Base-by-base conservation (phyloP, 176 grass and related monocot genomes). In the Puya raimondii region DNA sequence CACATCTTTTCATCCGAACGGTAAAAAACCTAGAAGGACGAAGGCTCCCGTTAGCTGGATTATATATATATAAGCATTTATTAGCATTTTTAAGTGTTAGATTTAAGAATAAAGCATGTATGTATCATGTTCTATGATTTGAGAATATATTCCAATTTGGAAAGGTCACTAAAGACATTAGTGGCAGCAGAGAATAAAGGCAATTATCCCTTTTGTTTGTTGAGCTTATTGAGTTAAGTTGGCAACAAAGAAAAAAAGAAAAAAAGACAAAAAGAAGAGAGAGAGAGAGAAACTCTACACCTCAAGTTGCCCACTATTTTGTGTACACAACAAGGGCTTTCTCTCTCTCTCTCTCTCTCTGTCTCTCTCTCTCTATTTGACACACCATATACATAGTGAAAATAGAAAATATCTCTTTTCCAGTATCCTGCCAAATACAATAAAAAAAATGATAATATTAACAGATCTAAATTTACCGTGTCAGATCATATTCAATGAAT, bases 71-170 rank as follows among this genome's bases (percentile, higher is more conserved):
- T 33, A 42, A 26, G 25, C 5, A 33, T 33, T 5, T 42, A 42
- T 42, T 42, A 42, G 33, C 33, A 42, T 42, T 42, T 42, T 42
- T 42, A 42, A 42, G 33, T 42, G 56, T 57, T 57, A 57, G 54
- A 59, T 21, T 42, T 42, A 61, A 57, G 21, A 10, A 61, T 61
- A 61, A 18, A 22, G 22, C 15, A 20, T 18, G n/a, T 20, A 18
- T 61, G 17, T 9, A 61, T 18, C 4, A 20, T 59, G 20, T 16
- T 59, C 54, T 59, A 59, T 18, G 54, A 18, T 59, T 59, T 65
- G n/a, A 67, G 78, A 80, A 80, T 80, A 80, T 74, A 74, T 80
- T 74, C 69, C 20, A 66, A 29, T 27, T 66, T 48, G 10, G 11
- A 66, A 48, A 66, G 64, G 33, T 52, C 63, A 14, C 47, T 71